phyloP scores from a whole-genome alignment of 1,139 yeast species.

The Nakaseomyces nivariensis region DNA sequence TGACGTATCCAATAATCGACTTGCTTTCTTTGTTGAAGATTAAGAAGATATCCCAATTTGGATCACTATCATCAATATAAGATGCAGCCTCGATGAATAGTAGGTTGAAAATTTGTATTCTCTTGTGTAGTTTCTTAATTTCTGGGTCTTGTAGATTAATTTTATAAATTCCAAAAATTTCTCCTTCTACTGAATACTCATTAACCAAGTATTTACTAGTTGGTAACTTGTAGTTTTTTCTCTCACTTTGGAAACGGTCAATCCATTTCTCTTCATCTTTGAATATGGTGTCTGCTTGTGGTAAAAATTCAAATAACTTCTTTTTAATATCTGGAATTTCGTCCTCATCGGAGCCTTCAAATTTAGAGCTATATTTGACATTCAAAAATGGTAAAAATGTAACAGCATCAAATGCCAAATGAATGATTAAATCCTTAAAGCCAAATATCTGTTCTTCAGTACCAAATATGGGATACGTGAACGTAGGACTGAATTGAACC shows the following conservation, averaged over 20 bases:
- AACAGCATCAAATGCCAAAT: slow-evolving; percentile 44
- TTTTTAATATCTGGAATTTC: slow-evolving; percentile 39
- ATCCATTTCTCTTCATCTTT: slow-evolving; percentile 64
- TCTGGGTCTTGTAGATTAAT: slow-evolving; percentile 22
- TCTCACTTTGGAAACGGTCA: slow-evolving; percentile 42
- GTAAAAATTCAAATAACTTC: slow-evolving; percentile 49
- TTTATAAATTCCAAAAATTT: slow-evolving; percentile 32
- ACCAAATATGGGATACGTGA: slow-evolving; percentile 90
- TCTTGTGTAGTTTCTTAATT: slow-evolving; percentile 43
- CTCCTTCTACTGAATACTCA: slow-evolving; percentile 30
- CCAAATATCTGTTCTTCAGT: slow-evolving; percentile 87
- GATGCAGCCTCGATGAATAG: slow-evolving; percentile 92
- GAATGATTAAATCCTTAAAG: slow-evolving; percentile 51
- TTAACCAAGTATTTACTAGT: slow-evolving; percentile 9
- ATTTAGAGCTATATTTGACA: slow-evolving; percentile 45
- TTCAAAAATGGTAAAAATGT: slow-evolving; percentile 48
- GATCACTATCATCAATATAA: slow-evolving; percentile 66
- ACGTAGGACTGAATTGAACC: slow-evolving; percentile 57
- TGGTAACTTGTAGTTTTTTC: slow-evolving; percentile 21
- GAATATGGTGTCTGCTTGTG: slow-evolving; percentile 43
- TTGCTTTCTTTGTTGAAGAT: slow-evolving; percentile 25
- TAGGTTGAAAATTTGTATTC: slow-evolving; percentile 72
- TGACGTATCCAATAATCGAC: slow-evolving; percentile 63
- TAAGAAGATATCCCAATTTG: slow-evolving; percentile 55
- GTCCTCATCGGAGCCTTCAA: slow-evolving; percentile 30